These are phyloP conservation scores for Lachancea thermotolerans DNA, from an alignment of 805 yeast genomes.

Conservation along the genomic window DNA sequence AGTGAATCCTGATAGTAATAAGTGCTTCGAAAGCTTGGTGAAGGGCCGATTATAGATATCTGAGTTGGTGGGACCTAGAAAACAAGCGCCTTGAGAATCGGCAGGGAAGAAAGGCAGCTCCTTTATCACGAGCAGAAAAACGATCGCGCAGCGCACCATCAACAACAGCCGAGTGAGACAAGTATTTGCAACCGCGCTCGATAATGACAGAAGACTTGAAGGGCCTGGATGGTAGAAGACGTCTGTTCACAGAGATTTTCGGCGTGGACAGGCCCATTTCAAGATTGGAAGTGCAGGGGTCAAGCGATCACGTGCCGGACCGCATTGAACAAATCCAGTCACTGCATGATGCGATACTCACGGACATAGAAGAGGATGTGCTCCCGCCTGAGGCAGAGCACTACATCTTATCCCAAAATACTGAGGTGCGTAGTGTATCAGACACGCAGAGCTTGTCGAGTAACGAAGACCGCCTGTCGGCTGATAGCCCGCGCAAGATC, in stretches of 20 bases:
- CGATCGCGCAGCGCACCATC: background rate
- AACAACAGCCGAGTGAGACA: background rate
- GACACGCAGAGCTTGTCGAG: slow-evolving; percentile 28
- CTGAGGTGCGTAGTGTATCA: slow-evolving; percentile 23
- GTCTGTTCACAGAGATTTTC: slow-evolving; percentile 24
- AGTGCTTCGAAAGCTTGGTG: too few relatives aligned
- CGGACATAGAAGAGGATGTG: slow-evolving; percentile 19
- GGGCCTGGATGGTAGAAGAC: slow-evolving; percentile 8
- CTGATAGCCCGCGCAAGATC: slow-evolving; percentile 7
- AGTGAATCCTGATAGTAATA: background rate
- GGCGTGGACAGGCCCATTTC: slow-evolving; percentile 20
- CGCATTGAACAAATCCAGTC: slow-evolving; percentile 20
- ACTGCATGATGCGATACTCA: slow-evolving; percentile 15
- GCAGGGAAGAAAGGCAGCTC: too few relatives aligned
- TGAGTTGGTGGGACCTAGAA: too few relatives aligned
- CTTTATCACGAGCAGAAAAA: background rate
- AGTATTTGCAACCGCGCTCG: background rate
- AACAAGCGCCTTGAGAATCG: too few relatives aligned
- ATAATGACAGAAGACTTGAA: slow-evolving; percentile 4
- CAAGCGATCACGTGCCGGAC: slow-evolving; percentile 10
- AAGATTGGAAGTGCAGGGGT: background rate
- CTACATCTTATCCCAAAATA: slow-evolving; percentile 18
- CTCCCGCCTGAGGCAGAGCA: slow-evolving; percentile 10
- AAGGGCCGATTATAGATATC: too few relatives aligned
- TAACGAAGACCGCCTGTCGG: slow-evolving; percentile 11